Evolutionary conservation across 129 eudicot species (phyloP), one percentile per base, ranked within the genome.

Genomic region (Artemisia tridentata): DNA sequence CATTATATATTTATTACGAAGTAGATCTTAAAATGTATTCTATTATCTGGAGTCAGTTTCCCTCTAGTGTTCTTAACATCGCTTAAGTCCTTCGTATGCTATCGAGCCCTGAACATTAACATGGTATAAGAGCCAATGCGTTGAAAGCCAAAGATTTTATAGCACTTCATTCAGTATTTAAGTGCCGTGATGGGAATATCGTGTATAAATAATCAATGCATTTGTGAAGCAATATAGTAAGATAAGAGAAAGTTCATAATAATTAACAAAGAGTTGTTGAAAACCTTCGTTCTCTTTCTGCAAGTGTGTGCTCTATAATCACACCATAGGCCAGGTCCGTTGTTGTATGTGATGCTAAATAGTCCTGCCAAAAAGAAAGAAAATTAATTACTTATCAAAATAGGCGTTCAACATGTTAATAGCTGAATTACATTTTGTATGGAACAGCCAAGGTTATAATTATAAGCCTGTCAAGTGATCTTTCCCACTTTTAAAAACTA

Each of bases 211-310:
- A 31, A 43, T 38, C 34, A 0, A 49, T 15, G 11, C 31, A 21
- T 57, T 41, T 34, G 52, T 41, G 25, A 74, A 69, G 54, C 54
- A 73, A 34, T 46, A 51, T 4, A 27, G 18, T 51, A 67, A 57
- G 27, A 15, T 11, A 67, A 5, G 61, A 20, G 50, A 49, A 75
- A 47, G 53, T 25, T 56, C 11, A 62, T 74, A 27, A 65, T 14
- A 63, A 58, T 16, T 21, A 59, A 34, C 41, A 71, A 66, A 79
- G 7, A 71, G 54, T 18, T 68, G 75, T 47, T 27, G 62, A 67
- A 43, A 74, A 67, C 99, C 99, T 93, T 84, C 99, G 95, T 49
- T 93, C 99, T 80, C 96, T 76, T 83, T 93, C 99, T 27, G 99
- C 97, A 68, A 93, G 92, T 15, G 99, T 93, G 78, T 93, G 99